Evolutionary conservation across 2,329 filamentous ascomycete genomes (phyloP).

Genomic region (Magnaporthiopsis poae): DNA sequence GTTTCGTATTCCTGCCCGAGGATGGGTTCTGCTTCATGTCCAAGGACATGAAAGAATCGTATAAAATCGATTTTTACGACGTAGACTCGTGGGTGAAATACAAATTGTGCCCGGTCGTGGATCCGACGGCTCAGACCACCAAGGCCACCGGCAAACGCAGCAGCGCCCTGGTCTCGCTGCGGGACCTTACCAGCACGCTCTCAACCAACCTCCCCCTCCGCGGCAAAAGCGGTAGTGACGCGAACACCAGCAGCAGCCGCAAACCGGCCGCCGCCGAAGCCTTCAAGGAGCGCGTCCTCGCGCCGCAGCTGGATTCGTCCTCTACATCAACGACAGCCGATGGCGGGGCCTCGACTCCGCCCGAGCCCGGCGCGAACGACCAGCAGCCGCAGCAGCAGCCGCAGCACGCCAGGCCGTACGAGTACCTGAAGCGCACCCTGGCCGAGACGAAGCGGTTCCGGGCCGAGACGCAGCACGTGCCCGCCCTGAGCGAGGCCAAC

Average conservation of each 20-base stretch:
- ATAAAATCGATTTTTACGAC: conserved; percentile 76
- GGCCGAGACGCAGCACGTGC: conserved; percentile 54
- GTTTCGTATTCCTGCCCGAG: conserved; percentile 74
- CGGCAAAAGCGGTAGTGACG: conserved; percentile 33
- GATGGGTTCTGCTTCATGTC: conserved; percentile 83
- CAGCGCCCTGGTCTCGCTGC: conserved; percentile 34
- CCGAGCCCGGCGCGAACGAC: conserved; percentile 29
- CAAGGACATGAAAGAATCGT: conserved; percentile 68
- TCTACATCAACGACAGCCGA: conserved; percentile 11
- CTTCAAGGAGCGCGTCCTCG: conserved; percentile 11
- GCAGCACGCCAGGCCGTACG: conserved; percentile 32
- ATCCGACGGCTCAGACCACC: conserved; percentile 52
- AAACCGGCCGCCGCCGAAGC: background rate
- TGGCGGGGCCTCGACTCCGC: conserved; percentile 5
- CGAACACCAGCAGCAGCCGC: background rate
- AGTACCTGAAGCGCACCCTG: conserved; percentile 69
- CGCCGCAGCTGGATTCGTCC: conserved; percentile 13
- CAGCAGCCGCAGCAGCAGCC: conserved; percentile 30
- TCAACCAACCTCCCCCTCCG: conserved; percentile 32
- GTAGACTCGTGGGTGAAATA: conserved; percentile 69
- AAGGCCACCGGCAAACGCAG: conserved; percentile 17
- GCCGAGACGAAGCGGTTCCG: conserved; percentile 66
- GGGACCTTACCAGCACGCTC: conserved; percentile 34
- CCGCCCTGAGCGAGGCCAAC: conserved; percentile 53
- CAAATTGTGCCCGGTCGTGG: conserved; percentile 66